Evolutionary conservation across 2,329 filamentous ascomycete species (phyloP).

Genomic region (Beauveria medogensis): DNA sequence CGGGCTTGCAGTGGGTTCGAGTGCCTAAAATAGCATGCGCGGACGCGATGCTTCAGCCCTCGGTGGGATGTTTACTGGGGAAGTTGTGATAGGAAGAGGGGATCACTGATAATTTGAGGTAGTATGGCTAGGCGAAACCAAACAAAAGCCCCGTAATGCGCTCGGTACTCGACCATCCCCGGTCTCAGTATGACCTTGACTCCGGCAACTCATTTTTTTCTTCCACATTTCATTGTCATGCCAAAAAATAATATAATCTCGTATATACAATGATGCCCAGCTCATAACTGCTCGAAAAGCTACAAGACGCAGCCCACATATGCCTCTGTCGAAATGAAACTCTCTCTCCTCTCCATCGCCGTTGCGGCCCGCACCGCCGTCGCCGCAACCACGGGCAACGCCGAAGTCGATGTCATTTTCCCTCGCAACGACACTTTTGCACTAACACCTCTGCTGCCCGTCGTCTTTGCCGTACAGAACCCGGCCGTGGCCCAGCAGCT

Average conservation of each 20-base stretch:
- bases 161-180: not conserved
- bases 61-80: not conserved
- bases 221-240: not conserved
- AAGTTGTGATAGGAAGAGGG: too few relatives aligned
- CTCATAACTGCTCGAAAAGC: not conserved
- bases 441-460: not conserved
- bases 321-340: not conserved
- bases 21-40: not conserved
- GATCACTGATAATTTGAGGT: too few relatives aligned
- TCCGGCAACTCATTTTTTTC: not conserved
- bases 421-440: constrained; percentile 7
- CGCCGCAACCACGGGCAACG: not conserved
- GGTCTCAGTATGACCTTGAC: too few relatives aligned
- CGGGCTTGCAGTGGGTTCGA: not conserved
- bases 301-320: not conserved
- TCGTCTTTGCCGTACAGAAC: constrained; percentile 7
- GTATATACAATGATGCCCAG: not conserved
- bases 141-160: not conserved
- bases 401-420: constrained; percentile 7
- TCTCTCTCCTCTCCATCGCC: not conserved
- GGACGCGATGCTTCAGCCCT: not conserved
- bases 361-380: not conserved
- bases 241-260: too few relatives aligned
- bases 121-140: too few relatives aligned
- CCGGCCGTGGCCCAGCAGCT: not conserved